Conservation (phyloP, 1,284 basidiomycete genomes). For the Cutaneotrichosporon sp. region DNA sequence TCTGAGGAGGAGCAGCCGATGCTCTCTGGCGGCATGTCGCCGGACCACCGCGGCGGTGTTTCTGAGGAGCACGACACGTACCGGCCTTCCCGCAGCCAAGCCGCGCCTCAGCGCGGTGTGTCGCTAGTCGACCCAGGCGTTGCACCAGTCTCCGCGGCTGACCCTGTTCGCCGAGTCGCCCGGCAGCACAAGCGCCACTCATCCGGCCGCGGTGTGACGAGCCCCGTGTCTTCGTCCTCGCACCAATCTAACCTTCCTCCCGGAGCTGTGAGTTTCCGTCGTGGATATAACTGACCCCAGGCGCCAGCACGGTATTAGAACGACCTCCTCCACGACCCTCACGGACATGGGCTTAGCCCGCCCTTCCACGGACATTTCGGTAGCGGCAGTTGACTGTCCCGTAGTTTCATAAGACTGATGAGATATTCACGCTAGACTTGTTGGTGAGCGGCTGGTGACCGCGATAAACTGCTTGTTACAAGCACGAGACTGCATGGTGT, state of each 20-base stretch:
- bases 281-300: conserved; percentile 1
- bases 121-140: conserved; percentile 75
- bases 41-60: conserved; percentile 27
- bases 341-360: conserved; percentile 14
- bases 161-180: conserved; percentile 47
- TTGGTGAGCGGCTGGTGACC: background rate
- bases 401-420: conserved; percentile 18
- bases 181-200: conserved; percentile 35
- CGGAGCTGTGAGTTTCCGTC: conserved; percentile 14
- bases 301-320: conserved; percentile 18
- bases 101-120: conserved; percentile 61
- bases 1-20: conserved; percentile 61
- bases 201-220: conserved; percentile 20
- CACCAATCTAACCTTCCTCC: conserved; percentile 25
- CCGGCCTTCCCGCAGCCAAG: conserved; percentile 23
- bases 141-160: conserved; percentile 67
- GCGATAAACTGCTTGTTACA: too few relatives aligned
- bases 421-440: conserved; percentile 13
- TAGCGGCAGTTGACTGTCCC: conserved; percentile 7
- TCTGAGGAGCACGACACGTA: conserved; percentile 23
- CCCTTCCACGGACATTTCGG: conserved; percentile 11
- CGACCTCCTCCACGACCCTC: conserved; percentile 5
- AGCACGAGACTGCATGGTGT: too few relatives aligned
- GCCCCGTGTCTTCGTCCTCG: conserved; percentile 18
- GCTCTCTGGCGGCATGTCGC: conserved; percentile 31